Base-by-base conservation (phyloP, 306 rosid species). In the Medicago ruthenica region DNA sequence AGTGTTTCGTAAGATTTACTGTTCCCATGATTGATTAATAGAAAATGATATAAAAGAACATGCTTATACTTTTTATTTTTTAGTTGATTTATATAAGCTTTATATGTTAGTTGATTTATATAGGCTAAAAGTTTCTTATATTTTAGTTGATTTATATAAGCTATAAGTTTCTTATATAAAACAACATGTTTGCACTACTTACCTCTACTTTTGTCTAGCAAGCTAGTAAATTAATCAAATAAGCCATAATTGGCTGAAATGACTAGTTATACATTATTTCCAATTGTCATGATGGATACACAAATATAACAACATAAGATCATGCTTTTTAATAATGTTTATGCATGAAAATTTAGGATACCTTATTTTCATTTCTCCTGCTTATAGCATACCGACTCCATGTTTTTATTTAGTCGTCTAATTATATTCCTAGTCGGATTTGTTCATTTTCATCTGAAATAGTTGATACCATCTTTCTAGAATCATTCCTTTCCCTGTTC, bases 381-480 rank as follows among this genome's bases (percentile, higher is more conserved):
- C 37, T 34, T 34, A 34, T 34, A 7, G 37, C 37, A 34, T 34
- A 34, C 37, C 1, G 7, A 34, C 37, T 34, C 37, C 37, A 34
- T 34, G 7, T 34, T 4, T 4, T 34, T 34, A 34, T 34, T 34
- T 34, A 34, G 37, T 34, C 37, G 7, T 34, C 37, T 34, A 34
- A 34, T 31, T 31, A 3, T 31, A 31, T 6, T 4, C 37, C 37
- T 4, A 1, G 37, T 34, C 7, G 7, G 37, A 34, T 34, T 31
- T 34, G 37, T 34, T 51, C 58, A 51, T 51, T 51, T 51, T 48
- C 55, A 48, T 48, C 18, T 48, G 18, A 48, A 48, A 15, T 48
- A 48, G 55, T 15, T 48, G 40, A 40, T 65, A 74, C 54, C 45
- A 20, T 57, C 6, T 62, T 71, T 65, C 48, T 73, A 17, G 21